Evolutionary conservation across 352 stramenopile genomes (phyloP).

Genomic region (Phytophthora chlamydospora): DNA sequence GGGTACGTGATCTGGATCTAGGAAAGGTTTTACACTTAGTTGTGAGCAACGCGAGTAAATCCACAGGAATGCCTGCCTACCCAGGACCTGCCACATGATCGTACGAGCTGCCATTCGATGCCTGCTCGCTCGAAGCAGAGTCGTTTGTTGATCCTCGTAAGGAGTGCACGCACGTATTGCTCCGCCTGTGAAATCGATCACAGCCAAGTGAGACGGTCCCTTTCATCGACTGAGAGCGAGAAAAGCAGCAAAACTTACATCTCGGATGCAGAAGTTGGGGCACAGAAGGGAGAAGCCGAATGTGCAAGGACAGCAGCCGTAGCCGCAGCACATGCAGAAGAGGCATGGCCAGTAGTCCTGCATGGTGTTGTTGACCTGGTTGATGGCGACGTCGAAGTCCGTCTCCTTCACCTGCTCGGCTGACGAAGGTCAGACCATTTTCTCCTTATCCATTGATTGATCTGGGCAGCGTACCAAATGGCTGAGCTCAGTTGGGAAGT

Average conservation of each 20-base stretch:
- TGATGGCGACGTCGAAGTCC: conserved; percentile 76
- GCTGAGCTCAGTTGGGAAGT: conserved; percentile 65
- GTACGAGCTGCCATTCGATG: conserved; percentile 67
- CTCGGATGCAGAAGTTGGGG: conserved; percentile 76
- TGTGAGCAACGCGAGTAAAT: neutral
- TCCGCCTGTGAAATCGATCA: conserved; percentile 45
- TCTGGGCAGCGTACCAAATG: conserved; percentile 41
- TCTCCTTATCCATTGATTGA: neutral
- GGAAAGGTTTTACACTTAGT: neutral
- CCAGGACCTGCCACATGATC: conserved; percentile 66
- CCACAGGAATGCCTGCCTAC: conserved; percentile 16
- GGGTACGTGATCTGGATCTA: conserved; percentile 77
- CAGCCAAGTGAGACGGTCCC: conserved; percentile 6
- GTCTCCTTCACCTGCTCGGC: conserved; percentile 46
- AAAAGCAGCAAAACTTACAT: conserved; percentile 48
- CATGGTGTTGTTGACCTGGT: conserved; percentile 88
- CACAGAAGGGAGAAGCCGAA: conserved; percentile 68
- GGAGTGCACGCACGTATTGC: conserved; percentile 68
- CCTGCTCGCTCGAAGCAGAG: conserved; percentile 60
- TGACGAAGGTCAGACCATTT: neutral
- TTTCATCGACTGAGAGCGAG: neutral
- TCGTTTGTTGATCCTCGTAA: conserved; percentile 64
- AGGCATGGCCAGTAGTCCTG: conserved; percentile 83
- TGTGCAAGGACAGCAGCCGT: conserved; percentile 69
- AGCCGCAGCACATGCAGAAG: conserved; percentile 77